Evolutionary conservation across 2,329 filamentous ascomycete genomes (phyloP).

Genomic region (Talaromyces islandicus): DNA sequence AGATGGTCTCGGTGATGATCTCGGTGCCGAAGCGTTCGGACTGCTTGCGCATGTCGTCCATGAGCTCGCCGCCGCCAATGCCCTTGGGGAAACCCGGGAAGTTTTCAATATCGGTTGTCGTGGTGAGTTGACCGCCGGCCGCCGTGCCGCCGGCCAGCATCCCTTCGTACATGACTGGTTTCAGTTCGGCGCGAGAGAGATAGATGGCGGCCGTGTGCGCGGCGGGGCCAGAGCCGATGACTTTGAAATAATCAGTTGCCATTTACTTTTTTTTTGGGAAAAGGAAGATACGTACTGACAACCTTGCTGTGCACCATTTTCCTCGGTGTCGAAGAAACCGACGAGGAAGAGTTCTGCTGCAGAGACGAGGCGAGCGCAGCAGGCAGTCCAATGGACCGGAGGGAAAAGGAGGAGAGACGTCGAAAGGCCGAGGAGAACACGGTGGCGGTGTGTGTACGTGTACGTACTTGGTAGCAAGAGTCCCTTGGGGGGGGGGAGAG

Average conservation of each 20-base stretch:
- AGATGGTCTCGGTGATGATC: constrained; percentile 85
- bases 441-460: constrained; percentile 48
- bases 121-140: constrained; percentile 92
- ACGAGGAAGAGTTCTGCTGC: constrained; percentile 49
- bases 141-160: constrained; percentile 97
- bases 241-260: background rate
- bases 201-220: constrained; percentile 98
- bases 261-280: background rate
- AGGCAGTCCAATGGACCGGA: constrained; percentile 68
- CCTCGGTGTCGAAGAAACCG: constrained; percentile 31
- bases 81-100: constrained; percentile 89
- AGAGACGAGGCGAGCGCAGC: constrained; percentile 66
- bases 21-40: constrained; percentile 87
- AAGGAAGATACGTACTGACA: constrained; percentile 60
- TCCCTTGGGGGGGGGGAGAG: background rate
- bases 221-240: constrained; percentile 86
- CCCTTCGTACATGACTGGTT: constrained; percentile 94
- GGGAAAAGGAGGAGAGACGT: constrained; percentile 54
- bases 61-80: constrained; percentile 80
- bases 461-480: background rate
- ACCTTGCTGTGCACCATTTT: constrained; percentile 87
- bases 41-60: constrained; percentile 93
- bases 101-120: constrained; percentile 97
- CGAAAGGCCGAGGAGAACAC: constrained; percentile 83
- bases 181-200: constrained; percentile 86